phyloP scores from a whole-genome alignment of 2,329 filamentous ascomycete species.

The Exophiala oligosperma region DNA sequence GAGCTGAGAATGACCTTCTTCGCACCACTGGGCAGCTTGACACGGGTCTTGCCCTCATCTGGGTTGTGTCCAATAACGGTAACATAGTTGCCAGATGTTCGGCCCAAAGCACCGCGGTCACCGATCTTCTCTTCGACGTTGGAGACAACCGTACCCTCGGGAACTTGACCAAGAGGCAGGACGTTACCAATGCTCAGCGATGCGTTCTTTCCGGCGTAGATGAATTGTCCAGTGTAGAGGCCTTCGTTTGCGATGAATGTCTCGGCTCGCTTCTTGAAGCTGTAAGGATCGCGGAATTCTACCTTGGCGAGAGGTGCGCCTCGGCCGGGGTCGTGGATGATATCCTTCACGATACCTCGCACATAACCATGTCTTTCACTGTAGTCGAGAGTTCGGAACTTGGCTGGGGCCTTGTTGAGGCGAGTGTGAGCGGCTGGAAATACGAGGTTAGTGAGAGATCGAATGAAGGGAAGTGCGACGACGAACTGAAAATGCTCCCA shows the following conservation, averaged over 20 bases:
- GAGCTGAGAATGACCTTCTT: conserved; percentile 97
- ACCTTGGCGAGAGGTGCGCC: conserved; percentile 97
- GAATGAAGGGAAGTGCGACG: background rate
- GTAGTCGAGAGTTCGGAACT: conserved; percentile 93
- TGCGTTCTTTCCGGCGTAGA: conserved; percentile 99
- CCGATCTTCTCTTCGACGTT: conserved; percentile 99
- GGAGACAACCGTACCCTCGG: conserved; percentile 98
- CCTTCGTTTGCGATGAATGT: conserved; percentile 99
- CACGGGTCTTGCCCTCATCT: conserved; percentile 98
- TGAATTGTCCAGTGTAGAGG: conserved; percentile 99
- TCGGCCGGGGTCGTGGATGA: conserved; percentile 98
- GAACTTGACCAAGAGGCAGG: conserved; percentile 88
- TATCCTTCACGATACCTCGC: conserved; percentile 96
- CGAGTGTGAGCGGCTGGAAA: conserved; percentile 72
- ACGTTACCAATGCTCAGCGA: conserved; percentile 96
- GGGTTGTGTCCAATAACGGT: conserved; percentile 97
- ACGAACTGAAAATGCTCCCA: conserved; percentile 71
- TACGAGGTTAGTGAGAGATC: background rate
- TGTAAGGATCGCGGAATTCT: conserved; percentile 96
- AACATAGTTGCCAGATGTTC: conserved; percentile 99
- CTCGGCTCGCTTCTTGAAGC: conserved; percentile 96
- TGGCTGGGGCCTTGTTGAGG: conserved; percentile 94
- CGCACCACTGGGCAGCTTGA: conserved; percentile 98
- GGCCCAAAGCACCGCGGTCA: conserved; percentile 92
- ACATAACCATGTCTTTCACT: conserved; percentile 97